Percentiles rank a stretch among this genome's conserved stretches.
phyloP scores from a whole-genome alignment of 169 alveolate species.

The Cryptosporidium sp. region DNA sequence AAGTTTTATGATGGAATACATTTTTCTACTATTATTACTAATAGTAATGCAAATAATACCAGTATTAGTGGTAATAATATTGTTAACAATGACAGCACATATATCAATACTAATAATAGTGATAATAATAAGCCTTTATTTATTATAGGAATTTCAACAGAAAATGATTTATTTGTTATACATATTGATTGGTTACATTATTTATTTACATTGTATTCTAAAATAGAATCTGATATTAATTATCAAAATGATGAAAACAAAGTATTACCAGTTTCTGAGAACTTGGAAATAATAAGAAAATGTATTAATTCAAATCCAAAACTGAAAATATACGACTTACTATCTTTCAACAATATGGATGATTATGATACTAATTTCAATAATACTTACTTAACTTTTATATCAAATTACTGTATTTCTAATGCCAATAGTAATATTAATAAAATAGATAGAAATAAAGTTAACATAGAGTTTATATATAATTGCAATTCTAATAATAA shows the following conservation, averaged over 20 bases:
- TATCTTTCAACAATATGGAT: too few species aligned
- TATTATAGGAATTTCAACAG: slow-evolving; percentile 1
- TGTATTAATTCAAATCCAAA: background rate
- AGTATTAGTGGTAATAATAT: too few species aligned
- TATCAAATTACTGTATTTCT: background rate
- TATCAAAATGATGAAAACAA: background rate
- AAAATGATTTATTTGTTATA: background rate
- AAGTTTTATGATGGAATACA: background rate
- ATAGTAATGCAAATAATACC: too few species aligned
- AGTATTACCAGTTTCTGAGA: slow-evolving; percentile 3
- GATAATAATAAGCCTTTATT: background rate
- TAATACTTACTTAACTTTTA: background rate
- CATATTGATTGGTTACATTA: slow-evolving; percentile 58
- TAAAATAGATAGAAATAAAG: background rate
- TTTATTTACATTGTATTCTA: slow-evolving; percentile 25
- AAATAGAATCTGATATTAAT: background rate
- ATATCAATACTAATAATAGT: background rate
- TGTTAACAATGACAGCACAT: background rate
- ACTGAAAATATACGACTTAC: background rate
- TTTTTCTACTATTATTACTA: too few species aligned
- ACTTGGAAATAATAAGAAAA: slow-evolving; percentile 28
- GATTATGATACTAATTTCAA: background rate
- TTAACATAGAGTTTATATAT: background rate
- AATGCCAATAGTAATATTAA: background rate
- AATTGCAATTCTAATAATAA: background rate